phyloP scores from a whole-genome alignment of 1,284 basidiomycete genomes.

The Gymnopus androsaceus region DNA sequence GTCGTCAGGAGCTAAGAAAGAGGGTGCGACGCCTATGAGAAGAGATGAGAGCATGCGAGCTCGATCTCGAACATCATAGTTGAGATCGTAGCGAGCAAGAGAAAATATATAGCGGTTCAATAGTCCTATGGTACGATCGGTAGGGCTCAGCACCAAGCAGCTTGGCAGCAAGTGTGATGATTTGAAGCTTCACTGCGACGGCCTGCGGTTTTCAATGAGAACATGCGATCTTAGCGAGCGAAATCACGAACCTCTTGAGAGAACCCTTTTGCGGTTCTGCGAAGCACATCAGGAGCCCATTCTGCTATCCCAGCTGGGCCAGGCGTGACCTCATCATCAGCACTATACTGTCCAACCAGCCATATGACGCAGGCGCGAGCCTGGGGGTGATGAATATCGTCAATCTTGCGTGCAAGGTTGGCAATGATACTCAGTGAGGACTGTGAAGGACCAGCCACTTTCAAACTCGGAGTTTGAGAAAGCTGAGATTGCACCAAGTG shows the following conservation, averaged over 20 bases:
- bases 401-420: constrained; percentile 72
- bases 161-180: constrained; percentile 82
- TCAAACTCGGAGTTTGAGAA: constrained; percentile 32
- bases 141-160: constrained; percentile 71
- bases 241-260: constrained; percentile 64
- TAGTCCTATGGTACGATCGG: constrained; percentile 48
- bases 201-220: constrained; percentile 41
- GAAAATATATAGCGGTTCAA: constrained; percentile 76
- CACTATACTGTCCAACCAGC: constrained; percentile 87
- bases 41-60: constrained; percentile 79
- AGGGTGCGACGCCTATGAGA: constrained; percentile 55
- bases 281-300: constrained; percentile 87
- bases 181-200: constrained; percentile 75
- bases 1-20: constrained; percentile 31
- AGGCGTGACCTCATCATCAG: constrained; percentile 30
- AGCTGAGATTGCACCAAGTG: constrained; percentile 75
- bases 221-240: background rate
- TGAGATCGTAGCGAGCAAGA: constrained; percentile 84
- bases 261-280: constrained; percentile 77
- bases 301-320: constrained; percentile 43
- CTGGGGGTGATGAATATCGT: constrained; percentile 75
- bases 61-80: constrained; percentile 89
- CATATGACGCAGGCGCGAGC: constrained; percentile 87
- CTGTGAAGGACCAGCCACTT: constrained; percentile 37
- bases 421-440: constrained; percentile 70